These are phyloP conservation scores for Boletus edulis DNA, from an alignment of 768 basidiomycete species.

Conservation along the genomic window DNA sequence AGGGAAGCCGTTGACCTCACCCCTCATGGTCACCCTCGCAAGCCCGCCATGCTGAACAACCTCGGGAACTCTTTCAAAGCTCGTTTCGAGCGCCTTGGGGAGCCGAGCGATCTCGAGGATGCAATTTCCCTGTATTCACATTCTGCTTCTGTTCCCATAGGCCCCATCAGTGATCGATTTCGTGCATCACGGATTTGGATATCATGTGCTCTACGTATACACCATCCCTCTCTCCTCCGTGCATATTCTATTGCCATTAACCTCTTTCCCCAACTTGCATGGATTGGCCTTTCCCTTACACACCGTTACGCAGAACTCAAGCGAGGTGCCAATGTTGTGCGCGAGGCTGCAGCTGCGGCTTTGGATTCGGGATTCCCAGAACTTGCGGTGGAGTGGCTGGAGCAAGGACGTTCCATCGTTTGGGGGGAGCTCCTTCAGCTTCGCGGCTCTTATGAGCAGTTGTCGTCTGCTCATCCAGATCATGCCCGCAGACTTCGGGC, in stretches of 20 bases:
- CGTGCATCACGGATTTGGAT: conserved; percentile 5
- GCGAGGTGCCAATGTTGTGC: conserved; percentile 10
- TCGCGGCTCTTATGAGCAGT: conserved; percentile 6
- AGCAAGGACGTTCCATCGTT: conserved; percentile 16
- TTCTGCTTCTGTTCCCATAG: no score
- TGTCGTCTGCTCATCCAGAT: not conserved
- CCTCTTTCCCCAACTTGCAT: conserved; percentile 18
- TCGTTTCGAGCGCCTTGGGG: no score
- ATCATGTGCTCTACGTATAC: not conserved
- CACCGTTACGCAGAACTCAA: conserved; percentile 16
- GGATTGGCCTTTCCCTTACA: conserved; percentile 14
- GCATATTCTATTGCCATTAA: conserved; percentile 16
- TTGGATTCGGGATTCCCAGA: conserved; percentile 4
- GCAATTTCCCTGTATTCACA: not conserved
- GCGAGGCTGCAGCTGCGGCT: conserved; percentile 24
- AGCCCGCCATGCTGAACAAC: no score
- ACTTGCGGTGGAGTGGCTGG: conserved; percentile 14
- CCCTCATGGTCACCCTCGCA: not conserved
- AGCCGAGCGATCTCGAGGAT: no score
- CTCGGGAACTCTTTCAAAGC: no score
- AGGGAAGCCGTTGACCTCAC: not conserved
- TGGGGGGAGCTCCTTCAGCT: conserved; percentile 17
- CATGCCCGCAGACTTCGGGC: no score
- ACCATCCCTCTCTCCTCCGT: conserved; percentile 9
- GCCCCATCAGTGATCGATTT: not conserved